Evolutionary conservation across 352 stramenopile species (phyloP).

Genomic region (Stephanocyclus meneghinianus): DNA sequence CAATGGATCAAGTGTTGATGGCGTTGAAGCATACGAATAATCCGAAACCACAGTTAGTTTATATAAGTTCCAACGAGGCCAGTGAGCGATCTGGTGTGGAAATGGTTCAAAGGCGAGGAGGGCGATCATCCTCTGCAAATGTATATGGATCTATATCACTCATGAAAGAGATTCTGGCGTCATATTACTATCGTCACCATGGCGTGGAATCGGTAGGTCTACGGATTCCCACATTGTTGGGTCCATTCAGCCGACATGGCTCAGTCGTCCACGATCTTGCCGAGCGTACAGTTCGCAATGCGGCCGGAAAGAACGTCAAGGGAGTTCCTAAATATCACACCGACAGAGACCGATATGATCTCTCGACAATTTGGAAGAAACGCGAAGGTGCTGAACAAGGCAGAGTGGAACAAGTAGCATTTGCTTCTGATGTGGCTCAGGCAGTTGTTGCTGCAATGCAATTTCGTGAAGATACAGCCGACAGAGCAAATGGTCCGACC

Average conservation of each 20-base stretch:
- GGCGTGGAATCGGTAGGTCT: constrained; percentile 50
- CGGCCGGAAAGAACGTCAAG: constrained; percentile 20
- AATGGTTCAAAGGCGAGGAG: constrained; percentile 6
- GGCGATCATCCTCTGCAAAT: constrained; percentile 13
- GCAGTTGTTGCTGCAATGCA: constrained; percentile 57
- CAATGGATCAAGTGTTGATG: constrained; percentile 57
- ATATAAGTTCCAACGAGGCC: constrained; percentile 46
- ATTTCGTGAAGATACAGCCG: constrained; percentile 25
- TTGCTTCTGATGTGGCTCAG: constrained; percentile 44
- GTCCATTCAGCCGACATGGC: constrained; percentile 46
- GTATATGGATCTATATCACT: constrained; percentile 45
- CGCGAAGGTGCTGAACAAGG: constrained; percentile 33
- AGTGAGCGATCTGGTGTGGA: constrained; percentile 39
- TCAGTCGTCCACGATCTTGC: constrained; percentile 50
- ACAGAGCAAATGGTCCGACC: constrained; percentile 28
- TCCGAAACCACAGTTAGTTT: constrained; percentile 40
- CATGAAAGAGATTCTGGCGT: constrained; percentile 58
- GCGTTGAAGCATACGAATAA: constrained; percentile 22
- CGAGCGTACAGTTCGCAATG: constrained; percentile 40
- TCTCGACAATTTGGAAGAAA: constrained; percentile 22
- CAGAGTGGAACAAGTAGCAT: constrained; percentile 39
- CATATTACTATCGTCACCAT: constrained; percentile 52
- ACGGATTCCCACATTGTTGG: constrained; percentile 42
- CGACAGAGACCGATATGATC: constrained; percentile 37
- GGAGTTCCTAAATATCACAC: constrained; percentile 31